Conservation (phyloP, 2,329 filamentous ascomycete species). For the Fusarium burgessii region DNA sequence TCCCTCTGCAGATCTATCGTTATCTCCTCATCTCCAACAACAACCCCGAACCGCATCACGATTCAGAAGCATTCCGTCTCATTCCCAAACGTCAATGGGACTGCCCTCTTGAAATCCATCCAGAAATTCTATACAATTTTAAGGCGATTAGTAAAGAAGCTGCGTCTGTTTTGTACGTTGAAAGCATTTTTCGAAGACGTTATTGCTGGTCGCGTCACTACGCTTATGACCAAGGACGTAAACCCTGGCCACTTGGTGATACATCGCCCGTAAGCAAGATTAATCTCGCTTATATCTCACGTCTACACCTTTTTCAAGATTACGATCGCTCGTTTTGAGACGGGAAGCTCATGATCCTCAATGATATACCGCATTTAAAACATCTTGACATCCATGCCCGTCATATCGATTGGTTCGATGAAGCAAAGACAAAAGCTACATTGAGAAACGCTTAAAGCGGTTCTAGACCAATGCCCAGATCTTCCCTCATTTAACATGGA, state of each 20-base stretch:
- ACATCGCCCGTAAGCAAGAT: conserved; percentile 4
- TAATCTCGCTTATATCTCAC: conserved; percentile 10
- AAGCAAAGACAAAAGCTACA: not conserved
- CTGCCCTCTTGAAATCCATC: not conserved
- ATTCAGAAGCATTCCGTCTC: conserved; percentile 10
- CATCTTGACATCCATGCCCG: conserved; percentile 19
- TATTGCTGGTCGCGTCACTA: conserved; percentile 6
- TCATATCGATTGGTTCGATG: not conserved
- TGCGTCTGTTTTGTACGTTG: conserved; percentile 7
- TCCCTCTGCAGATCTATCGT: conserved; percentile 26
- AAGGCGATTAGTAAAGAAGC: conserved; percentile 21
- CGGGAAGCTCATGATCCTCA: not conserved
- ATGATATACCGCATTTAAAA: conserved; percentile 15
- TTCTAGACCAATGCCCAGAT: not conserved
- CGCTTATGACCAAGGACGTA: rapidly evolving
- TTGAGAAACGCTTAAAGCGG: not conserved
- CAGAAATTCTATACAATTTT: conserved; percentile 16
- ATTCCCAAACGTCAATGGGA: not conserved
- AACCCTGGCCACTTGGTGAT: not conserved
- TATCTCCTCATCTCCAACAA: conserved; percentile 6
- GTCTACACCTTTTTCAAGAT: not conserved
- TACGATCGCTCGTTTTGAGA: conserved; percentile 1
- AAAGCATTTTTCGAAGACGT: conserved; percentile 10
- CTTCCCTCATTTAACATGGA: not conserved
- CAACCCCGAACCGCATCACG: not conserved